Evolutionary conservation across 225 moss, liverwort and hornwort species (phyloP).

Genomic region (Asterella californica): DNA sequence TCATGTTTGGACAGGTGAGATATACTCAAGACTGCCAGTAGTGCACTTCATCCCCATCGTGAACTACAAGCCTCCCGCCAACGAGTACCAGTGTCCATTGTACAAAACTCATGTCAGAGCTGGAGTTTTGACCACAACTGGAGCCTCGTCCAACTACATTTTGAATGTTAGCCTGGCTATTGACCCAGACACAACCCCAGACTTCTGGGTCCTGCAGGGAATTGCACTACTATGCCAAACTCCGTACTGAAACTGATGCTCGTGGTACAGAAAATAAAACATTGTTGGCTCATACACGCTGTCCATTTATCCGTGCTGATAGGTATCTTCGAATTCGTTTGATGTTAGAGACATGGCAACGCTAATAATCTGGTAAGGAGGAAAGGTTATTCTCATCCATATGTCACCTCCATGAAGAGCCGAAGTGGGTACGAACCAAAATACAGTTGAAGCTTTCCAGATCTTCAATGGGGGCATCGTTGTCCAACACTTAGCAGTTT

Average conservation of each 20-base stretch:
- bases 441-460: too few species aligned
- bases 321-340: too few species aligned
- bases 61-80: slow-evolving; percentile 49
- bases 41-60: slow-evolving; percentile 66
- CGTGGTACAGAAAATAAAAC: neutral
- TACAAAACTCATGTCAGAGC: slow-evolving; percentile 92
- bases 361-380: neutral
- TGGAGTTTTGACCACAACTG: slow-evolving; percentile 80
- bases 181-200: slow-evolving; percentile 60
- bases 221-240: slow-evolving; percentile 79
- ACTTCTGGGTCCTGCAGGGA: slow-evolving; percentile 91
- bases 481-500: too few species aligned
- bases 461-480: too few species aligned
- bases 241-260: slow-evolving; percentile 27
- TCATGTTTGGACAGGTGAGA: slow-evolving; percentile 55
- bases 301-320: too few species aligned
- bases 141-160: slow-evolving; percentile 95
- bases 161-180: slow-evolving; percentile 69
- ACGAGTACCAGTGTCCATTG: slow-evolving; percentile 84
- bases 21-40: slow-evolving; percentile 67
- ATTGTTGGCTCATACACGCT: too few species aligned
- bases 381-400: neutral
- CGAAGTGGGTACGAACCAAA: neutral
- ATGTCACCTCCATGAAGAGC: neutral
- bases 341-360: too few species aligned